Percentiles rank a stretch among this genome's conserved stretches.
These are phyloP conservation scores for Metroxylon sagu DNA, from an alignment of 176 grass and related monocot species.

Conservation along the genomic window DNA sequence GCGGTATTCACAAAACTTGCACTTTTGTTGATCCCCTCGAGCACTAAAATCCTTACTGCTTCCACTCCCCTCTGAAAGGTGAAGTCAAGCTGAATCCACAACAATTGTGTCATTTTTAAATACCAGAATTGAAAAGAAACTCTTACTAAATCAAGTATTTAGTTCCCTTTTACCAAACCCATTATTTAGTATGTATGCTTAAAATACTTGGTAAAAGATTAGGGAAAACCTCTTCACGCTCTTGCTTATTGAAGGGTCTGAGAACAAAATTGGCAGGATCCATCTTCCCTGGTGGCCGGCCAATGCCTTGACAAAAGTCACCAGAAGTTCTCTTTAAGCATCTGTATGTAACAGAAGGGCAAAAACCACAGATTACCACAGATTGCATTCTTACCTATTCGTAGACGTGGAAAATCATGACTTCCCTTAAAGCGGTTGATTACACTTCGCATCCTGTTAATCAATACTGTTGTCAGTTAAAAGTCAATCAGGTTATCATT, in stretches of 20 bases:
- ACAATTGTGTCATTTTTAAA: too few species aligned
- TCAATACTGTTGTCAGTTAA: too few species aligned
- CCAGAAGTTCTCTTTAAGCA: background rate
- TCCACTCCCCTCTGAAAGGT: conserved; percentile 40
- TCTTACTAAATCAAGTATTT: background rate
- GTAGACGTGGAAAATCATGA: conserved; percentile 71
- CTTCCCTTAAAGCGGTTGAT: conserved; percentile 76
- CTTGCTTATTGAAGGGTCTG: conserved; percentile 66
- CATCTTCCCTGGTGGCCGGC: conserved; percentile 87
- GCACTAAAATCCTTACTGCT: conserved; percentile 48
- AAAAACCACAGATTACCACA: background rate
- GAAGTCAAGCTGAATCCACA: conserved; percentile 45
- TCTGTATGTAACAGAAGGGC: background rate
- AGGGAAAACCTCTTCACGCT: conserved; percentile 51
- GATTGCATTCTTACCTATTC: conserved; percentile 42
- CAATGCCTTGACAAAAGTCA: conserved; percentile 50
- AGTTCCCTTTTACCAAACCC: background rate
- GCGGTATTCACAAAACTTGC: conserved; percentile 55
- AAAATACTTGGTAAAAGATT: conserved; percentile 10
- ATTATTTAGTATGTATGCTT: background rate
- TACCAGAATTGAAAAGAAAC: background rate
- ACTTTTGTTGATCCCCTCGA: conserved; percentile 67
- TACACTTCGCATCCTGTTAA: conserved; percentile 80
- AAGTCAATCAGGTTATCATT: too few species aligned
- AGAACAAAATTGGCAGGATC: conserved; percentile 88